Percentiles rank a stretch among this genome's conserved stretches.
Conservation (phyloP, 148 eudicot species). For the Rheum nobile region DNA sequence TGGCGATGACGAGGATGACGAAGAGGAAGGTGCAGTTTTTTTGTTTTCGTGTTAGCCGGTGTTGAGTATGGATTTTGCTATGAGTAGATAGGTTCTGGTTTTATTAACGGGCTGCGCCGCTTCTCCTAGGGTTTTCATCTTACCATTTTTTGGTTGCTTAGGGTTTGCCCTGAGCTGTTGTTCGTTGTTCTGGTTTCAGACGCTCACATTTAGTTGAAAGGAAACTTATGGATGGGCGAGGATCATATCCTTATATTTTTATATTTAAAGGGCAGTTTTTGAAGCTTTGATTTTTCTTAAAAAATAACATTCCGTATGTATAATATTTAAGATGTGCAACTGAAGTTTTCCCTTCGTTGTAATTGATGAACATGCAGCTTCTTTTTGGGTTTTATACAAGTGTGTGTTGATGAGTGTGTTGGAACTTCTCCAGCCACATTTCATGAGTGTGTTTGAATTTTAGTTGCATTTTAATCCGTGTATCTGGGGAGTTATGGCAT, state of each 20-base stretch:
- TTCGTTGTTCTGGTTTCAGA: background rate
- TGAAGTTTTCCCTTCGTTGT: background rate
- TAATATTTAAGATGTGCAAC: background rate
- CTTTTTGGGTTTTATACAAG: background rate
- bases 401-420: background rate
- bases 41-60: background rate
- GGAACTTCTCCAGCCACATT: background rate
- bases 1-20: slow-evolving; percentile 53
- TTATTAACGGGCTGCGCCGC: background rate
- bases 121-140: slow-evolving; percentile 8
- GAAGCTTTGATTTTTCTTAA: background rate
- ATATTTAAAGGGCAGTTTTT: background rate
- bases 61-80: background rate
- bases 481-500: background rate
- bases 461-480: background rate
- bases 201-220: background rate
- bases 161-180: background rate
- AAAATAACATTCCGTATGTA: background rate
- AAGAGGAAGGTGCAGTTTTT: slow-evolving; percentile 49
- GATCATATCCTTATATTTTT: background rate
- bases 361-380: background rate
- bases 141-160: background rate
- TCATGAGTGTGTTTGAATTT: background rate
- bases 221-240: background rate
- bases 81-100: background rate